phyloP scores from a whole-genome alignment of 2,329 filamentous ascomycete species.

The Magnaporthales sp. region DNA sequence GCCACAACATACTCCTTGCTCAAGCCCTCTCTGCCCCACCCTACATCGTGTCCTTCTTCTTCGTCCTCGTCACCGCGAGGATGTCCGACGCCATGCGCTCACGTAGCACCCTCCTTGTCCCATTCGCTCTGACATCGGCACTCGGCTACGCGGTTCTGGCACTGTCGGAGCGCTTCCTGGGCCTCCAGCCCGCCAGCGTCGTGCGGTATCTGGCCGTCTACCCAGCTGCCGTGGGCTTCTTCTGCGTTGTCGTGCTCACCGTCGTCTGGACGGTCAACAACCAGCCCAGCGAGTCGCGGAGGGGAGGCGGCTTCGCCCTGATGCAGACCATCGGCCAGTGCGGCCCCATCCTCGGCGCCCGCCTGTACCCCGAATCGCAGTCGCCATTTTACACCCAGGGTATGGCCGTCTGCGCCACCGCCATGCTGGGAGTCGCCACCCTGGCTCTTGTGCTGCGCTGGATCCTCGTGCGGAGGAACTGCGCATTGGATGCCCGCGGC shows the following conservation, averaged over 20 bases:
- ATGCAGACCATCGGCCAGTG: constrained; percentile 76
- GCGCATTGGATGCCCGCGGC: constrained; percentile 25
- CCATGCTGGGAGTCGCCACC: constrained; percentile 52
- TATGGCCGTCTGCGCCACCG: constrained; percentile 53
- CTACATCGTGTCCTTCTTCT: constrained; percentile 65
- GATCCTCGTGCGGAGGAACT: constrained; percentile 44
- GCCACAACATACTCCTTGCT: constrained; percentile 55
- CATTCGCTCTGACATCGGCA: constrained; percentile 59
- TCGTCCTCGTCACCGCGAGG: constrained; percentile 64
- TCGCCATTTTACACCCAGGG: constrained; percentile 54
- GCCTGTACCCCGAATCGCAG: constrained; percentile 53
- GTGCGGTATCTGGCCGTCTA: constrained; percentile 68
- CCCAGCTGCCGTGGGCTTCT: constrained; percentile 72
- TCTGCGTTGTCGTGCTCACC: constrained; percentile 73
- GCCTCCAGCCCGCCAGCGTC: constrained; percentile 24
- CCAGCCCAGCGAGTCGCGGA: constrained; percentile 56
- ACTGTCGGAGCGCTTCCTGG: constrained; percentile 32
- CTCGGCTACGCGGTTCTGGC: constrained; percentile 51
- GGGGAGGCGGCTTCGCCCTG: constrained; percentile 63
- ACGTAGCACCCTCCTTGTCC: constrained; percentile 58
- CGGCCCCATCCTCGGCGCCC: constrained; percentile 62
- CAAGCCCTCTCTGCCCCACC: constrained; percentile 78
- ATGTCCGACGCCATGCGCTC: constrained; percentile 58
- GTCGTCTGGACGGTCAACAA: constrained; percentile 90
- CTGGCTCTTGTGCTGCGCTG: constrained; percentile 45